phyloP scores from a whole-genome alignment of 306 rosid genomes.

The Vigna hirtella region DNA sequence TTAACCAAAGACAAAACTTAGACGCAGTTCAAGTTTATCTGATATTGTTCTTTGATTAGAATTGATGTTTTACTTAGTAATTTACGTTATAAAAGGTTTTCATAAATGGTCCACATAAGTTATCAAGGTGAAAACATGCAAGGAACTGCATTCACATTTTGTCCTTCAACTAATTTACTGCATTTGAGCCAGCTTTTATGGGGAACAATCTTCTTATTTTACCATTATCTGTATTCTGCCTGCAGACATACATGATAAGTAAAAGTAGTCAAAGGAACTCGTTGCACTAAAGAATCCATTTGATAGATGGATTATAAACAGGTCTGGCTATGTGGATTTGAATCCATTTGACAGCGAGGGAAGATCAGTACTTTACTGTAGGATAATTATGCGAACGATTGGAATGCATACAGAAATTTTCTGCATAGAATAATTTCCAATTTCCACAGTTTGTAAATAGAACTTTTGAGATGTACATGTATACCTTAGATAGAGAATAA shows the following conservation, averaged over 20 bases:
- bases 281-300: not conserved
- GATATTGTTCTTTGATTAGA: not conserved
- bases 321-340: constrained; percentile 26
- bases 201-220: constrained; percentile 30
- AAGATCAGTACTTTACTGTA: constrained; percentile 26
- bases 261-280: constrained; percentile 18
- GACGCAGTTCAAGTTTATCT: not conserved
- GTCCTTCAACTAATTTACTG: not conserved
- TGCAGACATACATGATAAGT: constrained; percentile 34
- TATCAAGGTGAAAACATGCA: not conserved
- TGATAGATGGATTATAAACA: constrained; percentile 30
- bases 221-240: constrained; percentile 15
- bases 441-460: constrained; percentile 40
- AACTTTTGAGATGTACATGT: constrained; percentile 44
- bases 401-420: constrained; percentile 26
- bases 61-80: not conserved
- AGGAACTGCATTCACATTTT: not conserved
- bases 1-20: not conserved
- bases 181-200: constrained; percentile 29
- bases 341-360: constrained; percentile 36
- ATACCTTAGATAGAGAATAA: constrained; percentile 12
- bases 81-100: not conserved
- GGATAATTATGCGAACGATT: constrained; percentile 37
- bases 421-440: constrained; percentile 8
- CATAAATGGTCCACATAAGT: not conserved